Percentiles rank a stretch among this genome's conserved stretches.
Conservation (phyloP, 179 eudicot genomes). For the Silene coronaria region DNA sequence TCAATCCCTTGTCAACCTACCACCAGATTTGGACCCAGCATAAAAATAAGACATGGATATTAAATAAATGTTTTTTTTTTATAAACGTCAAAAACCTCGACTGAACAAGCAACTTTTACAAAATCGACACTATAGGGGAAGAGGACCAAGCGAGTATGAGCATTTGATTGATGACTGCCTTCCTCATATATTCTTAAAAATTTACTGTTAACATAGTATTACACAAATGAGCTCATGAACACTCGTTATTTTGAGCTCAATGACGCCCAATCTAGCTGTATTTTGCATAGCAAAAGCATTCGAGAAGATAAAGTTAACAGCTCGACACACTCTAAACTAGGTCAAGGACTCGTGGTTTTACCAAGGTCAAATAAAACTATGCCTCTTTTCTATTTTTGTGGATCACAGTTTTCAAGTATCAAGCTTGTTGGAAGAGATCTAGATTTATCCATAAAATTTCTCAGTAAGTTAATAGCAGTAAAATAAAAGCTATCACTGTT, state of each 20-base stretch:
- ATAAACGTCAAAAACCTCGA: not conserved
- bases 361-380: not conserved
- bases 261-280: not conserved
- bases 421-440: not conserved
- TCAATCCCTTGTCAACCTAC: constrained; percentile 89
- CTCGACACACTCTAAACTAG: not conserved
- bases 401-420: not conserved
- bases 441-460: not conserved
- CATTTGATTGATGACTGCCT: not conserved
- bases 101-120: not conserved
- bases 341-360: not conserved
- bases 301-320: not conserved
- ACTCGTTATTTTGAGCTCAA: not conserved
- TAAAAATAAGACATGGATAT: not conserved
- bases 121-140: not conserved
- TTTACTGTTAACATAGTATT: no score
- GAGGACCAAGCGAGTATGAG: not conserved
- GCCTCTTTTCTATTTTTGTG: not conserved
- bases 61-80: not conserved
- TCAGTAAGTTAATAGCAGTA: not conserved
- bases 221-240: not conserved
- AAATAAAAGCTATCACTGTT: not conserved
- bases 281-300: not conserved
- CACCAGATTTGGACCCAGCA: constrained; percentile 23
- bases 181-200: no score